Base-by-base conservation (phyloP, 2,329 filamentous ascomycete genomes). In the Ophiostoma tasmaniense region DNA sequence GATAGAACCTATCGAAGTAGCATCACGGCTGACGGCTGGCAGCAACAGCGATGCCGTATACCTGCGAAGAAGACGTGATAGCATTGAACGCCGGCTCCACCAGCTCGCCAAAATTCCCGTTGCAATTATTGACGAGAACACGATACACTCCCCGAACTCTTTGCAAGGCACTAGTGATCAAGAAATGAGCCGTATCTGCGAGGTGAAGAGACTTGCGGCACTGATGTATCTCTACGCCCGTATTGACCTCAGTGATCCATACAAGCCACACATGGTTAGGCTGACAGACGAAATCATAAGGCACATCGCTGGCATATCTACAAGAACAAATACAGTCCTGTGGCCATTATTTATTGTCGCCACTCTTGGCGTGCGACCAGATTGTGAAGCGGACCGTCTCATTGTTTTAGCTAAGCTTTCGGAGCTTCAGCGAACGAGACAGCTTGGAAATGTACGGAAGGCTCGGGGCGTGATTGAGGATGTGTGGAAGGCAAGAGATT, bases 361-460 rank as follows among this genome's bases (percentile, higher is more conserved):
- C 2, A 75, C 74, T 3, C 67, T 77, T 13, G 76, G 76, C 3
- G 70, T 76, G 1, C 71, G 74, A 5, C 71, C 73, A 2, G 73
- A 75, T 14, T 73, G 69, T 11, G 76, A 77, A 14, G 72, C 72
- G 6, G 73, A 76, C 20, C 74, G 75, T 30, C 73, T 70, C 22
- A 55, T 74, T 3, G 69, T 77, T 3, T 66, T 76, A 25, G 42
- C 68, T 22, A 73, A 70, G 59, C 66, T 77, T 4, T 71, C 73
- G 8, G 71, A 71, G 4, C 73, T 77, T 22, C 75, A 75, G 64
- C 68, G 73, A 13, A 75, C 75, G 4, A 73, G 76, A n/a, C 75
- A 77, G 39, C 66, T 77, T 37, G 73, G 74, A 4, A 75, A 75
- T 14, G 74, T 77, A 3, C 75, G 75, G 52, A 76, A 77, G 70